phyloP scores from a whole-genome alignment of 441 rosid species.

The Erodium moschatum region DNA sequence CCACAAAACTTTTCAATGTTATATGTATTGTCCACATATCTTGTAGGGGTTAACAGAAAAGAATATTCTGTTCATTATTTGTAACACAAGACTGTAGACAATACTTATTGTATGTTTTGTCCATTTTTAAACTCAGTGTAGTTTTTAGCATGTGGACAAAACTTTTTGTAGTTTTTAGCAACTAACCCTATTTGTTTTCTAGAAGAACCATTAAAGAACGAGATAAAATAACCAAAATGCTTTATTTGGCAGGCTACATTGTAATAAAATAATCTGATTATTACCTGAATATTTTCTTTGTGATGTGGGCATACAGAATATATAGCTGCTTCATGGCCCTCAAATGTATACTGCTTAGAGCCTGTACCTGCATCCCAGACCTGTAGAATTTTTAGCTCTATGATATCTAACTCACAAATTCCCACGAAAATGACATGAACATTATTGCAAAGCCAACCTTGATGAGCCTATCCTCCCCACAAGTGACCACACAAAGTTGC shows the following conservation, averaged over 20 bases:
- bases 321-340: slow-evolving; percentile 75
- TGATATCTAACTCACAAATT: slow-evolving; percentile 12
- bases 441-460: slow-evolving; percentile 37
- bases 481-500: slow-evolving; percentile 53
- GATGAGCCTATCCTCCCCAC: slow-evolving; percentile 66
- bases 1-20: no score
- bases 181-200: background rate
- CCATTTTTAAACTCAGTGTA: no score
- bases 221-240: background rate
- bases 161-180: no score
- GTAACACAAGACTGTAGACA: no score
- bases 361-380: slow-evolving; percentile 73
- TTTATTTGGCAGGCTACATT: slow-evolving; percentile 9
- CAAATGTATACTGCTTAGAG: slow-evolving; percentile 36
- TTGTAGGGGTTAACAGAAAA: no score
- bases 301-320: slow-evolving; percentile 69
- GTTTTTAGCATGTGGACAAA: no score
- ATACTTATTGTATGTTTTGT: no score
- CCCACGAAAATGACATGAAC: slow-evolving; percentile 9
- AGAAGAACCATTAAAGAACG: background rate
- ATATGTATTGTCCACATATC: no score
- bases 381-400: slow-evolving; percentile 30
- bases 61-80: no score
- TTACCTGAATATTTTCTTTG: slow-evolving; percentile 73
- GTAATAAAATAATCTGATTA: background rate